Base-by-base conservation (phyloP, 192 early-diverging fungal species). In the Gamsiella multidivaricata region DNA sequence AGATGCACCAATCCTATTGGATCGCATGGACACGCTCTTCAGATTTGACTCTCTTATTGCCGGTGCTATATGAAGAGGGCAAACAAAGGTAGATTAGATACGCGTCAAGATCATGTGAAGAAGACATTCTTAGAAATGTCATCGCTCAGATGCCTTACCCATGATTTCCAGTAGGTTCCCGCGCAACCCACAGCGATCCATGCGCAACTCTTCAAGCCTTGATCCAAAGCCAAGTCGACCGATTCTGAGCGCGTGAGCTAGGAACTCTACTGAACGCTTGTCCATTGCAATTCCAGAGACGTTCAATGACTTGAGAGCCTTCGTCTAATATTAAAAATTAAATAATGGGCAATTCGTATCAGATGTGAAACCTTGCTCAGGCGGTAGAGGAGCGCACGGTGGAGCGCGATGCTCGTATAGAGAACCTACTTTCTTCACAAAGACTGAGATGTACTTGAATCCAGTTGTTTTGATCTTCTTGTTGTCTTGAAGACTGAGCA, bases 401-500 rank as follows among this genome's bases (percentile, higher is more conserved):
- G n/a, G n/a, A n/a, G n/a, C n/a, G n/a, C n/a, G n/a, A n/a, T n/a
- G n/a, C n/a, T n/a, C 45, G 9, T 6, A 12, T 5, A 18, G 45
- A 5, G 5, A 32, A 25, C 62, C 61, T 82, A 82, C 87, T 65
- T 88, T 91, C 62, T 90, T 92, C 23, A 93, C 86, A 56, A 89
- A 91, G 2, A 91, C 85, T 0, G 92, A 83, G 54, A 93, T 70
- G 69, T 92, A 94, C 53, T 90, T 90, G 61, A 93, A 84, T 37
- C 93, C 93, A 41, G 85, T 84, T n/a, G 85, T 81, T n/a, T 85
- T 89, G 36, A 94, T 74, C 28, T 86, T 85, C 53, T 82, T 72
- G 64, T 95, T 95, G 72, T 91, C 82, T 23, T 89, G 83, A 23
- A 95, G 71, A 66, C 85, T 90, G 50, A 95, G 81, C 36, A 89